Percentiles rank a stretch among this genome's conserved stretches.
These are phyloP conservation scores for Candida hispaniensis DNA, from an alignment of 805 yeast species.

Conservation along the genomic window DNA sequence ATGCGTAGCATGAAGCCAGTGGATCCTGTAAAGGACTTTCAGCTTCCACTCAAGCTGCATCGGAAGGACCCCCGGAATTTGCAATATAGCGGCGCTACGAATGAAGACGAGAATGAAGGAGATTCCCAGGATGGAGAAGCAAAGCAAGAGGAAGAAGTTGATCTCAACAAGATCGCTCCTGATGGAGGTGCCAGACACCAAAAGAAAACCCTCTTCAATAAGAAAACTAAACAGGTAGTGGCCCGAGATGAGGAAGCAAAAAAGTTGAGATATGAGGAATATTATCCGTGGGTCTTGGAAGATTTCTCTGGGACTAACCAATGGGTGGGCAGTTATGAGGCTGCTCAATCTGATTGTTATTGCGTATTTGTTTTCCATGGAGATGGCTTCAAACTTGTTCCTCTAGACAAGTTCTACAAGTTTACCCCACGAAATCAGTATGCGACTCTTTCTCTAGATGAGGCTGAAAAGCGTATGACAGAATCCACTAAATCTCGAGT, in stretches of 20 bases:
- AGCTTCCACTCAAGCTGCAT: slow-evolving; percentile 76
- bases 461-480: slow-evolving; percentile 85
- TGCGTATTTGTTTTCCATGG: slow-evolving; percentile 76
- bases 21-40: slow-evolving; percentile 61
- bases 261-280: slow-evolving; percentile 85
- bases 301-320: slow-evolving; percentile 91
- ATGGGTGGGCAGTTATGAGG: slow-evolving; percentile 94
- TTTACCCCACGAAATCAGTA: slow-evolving; percentile 90
- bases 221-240: slow-evolving; percentile 76
- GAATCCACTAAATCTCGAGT: slow-evolving; percentile 55
- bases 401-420: slow-evolving; percentile 87
- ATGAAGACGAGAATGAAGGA: slow-evolving; percentile 33
- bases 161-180: slow-evolving; percentile 58
- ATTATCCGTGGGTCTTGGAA: slow-evolving; percentile 96
- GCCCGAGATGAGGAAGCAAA: slow-evolving; percentile 74
- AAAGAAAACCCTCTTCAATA: slow-evolving; percentile 47
- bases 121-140: slow-evolving; percentile 19
- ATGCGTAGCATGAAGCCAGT: slow-evolving; percentile 65
- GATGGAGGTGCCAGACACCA: slow-evolving; percentile 78
- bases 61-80: slow-evolving; percentile 88
- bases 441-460: slow-evolving; percentile 88
- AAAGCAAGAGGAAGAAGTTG: slow-evolving; percentile 28
- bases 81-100: slow-evolving; percentile 66
- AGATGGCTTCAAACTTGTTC: slow-evolving; percentile 85
- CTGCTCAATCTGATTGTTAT: slow-evolving; percentile 76